These are phyloP conservation scores for Tylopilus orsonianus DNA, from an alignment of 1,284 basidiomycete species.

Conservation along the genomic window DNA sequence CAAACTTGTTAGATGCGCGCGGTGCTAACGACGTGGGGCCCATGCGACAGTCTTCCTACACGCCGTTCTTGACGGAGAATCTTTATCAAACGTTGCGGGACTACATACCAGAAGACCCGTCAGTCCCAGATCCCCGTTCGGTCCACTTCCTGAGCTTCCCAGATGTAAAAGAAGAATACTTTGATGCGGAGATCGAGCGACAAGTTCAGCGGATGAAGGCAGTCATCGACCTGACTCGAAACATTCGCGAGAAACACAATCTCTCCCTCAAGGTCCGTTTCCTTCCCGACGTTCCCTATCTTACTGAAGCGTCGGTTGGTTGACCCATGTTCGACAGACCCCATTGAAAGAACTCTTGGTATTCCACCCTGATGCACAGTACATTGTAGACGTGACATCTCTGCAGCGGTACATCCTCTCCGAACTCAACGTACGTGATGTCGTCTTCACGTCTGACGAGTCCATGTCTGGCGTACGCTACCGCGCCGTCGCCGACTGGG, in stretches of 20 bases:
- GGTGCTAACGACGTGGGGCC: conserved; percentile 14
- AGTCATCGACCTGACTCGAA: conserved; percentile 91
- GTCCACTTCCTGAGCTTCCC: conserved; percentile 97
- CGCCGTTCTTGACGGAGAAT: conserved; percentile 97
- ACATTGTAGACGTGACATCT: conserved; percentile 83
- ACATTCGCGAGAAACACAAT: conserved; percentile 86
- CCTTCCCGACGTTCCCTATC: too few species aligned
- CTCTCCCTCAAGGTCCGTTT: conserved; percentile 81
- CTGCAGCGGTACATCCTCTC: conserved; percentile 90
- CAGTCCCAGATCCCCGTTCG: conserved; percentile 80
- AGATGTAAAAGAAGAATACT: conserved; percentile 90
- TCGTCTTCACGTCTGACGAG: conserved; percentile 91
- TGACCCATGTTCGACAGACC: conserved; percentile 49
- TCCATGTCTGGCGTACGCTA: conserved; percentile 85
- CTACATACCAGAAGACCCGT: conserved; percentile 79
- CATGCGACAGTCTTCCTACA: conserved; percentile 83
- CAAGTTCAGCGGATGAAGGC: conserved; percentile 94
- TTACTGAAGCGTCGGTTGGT: neutral
- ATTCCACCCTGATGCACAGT: conserved; percentile 88
- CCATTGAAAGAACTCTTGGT: conserved; percentile 92
- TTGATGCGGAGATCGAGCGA: conserved; percentile 94
- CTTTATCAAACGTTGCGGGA: conserved; percentile 89
- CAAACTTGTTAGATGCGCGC: neutral
- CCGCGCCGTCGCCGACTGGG: conserved; percentile 93
- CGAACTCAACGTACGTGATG: conserved; percentile 93